Percentiles rank a stretch among this genome's conserved stretches.
Conservation (phyloP, 768 basidiomycete genomes). For the Tricholoma bakamatsutake region DNA sequence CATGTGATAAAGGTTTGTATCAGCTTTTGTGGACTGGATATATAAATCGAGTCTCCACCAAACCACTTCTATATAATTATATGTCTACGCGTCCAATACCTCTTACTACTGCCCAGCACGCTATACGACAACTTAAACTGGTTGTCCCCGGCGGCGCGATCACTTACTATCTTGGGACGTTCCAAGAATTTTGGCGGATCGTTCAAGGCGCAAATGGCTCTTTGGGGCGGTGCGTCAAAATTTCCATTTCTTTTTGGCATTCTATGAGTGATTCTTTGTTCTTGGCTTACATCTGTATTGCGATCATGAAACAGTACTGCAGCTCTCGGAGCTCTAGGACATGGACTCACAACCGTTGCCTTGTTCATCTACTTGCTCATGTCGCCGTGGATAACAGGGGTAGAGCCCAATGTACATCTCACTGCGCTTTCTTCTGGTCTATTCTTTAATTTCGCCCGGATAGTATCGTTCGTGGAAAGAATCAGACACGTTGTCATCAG, state of each 20-base stretch:
- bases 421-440: neutral
- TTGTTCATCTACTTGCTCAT: constrained; percentile 72
- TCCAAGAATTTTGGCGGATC: constrained; percentile 43
- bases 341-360: constrained; percentile 54
- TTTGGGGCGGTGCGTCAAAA: constrained; percentile 48
- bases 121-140: constrained; percentile 66
- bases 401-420: constrained; percentile 60
- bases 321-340: constrained; percentile 47
- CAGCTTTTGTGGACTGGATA: too few species aligned
- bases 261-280: neutral
- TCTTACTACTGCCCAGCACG: constrained; percentile 31
- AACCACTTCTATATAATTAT: neutral
- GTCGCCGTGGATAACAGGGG: constrained; percentile 60
- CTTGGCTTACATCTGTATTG: neutral
- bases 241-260: neutral
- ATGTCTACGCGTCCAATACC: constrained; percentile 16
- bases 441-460: neutral
- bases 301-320: constrained; percentile 33
- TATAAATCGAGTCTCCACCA: neutral
- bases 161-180: constrained; percentile 58
- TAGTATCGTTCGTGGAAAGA: constrained; percentile 74
- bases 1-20: constrained; percentile 9
- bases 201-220: constrained; percentile 30
- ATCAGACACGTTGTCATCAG: constrained; percentile 59
- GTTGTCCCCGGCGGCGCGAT: constrained; percentile 62